A percentile compares a stretch with the other conserved stretches of the same genome.
Conservation (phyloP, 2,329 filamentous ascomycete genomes). For the Aspergillus vadensis region DNA sequence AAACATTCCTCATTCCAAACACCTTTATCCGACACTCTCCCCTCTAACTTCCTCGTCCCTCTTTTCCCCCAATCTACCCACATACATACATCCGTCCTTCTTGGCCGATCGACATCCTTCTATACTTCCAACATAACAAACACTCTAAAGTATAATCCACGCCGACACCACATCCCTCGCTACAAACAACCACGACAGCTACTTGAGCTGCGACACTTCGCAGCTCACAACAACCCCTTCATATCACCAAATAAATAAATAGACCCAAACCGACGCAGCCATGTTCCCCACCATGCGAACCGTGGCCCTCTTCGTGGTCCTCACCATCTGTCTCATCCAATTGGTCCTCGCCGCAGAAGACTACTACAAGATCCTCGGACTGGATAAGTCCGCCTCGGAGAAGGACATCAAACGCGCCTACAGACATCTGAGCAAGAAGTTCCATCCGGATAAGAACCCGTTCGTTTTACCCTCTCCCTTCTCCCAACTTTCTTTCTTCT, state of each 20-base stretch:
- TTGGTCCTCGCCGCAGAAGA: constrained; percentile 47
- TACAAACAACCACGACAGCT: neutral
- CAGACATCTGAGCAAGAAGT: constrained; percentile 88
- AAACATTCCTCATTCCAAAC: neutral
- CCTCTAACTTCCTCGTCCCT: neutral
- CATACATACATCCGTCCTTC: neutral
- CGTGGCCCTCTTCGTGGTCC: constrained; percentile 32
- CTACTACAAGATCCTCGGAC: constrained; percentile 70
- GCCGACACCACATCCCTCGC: neutral
- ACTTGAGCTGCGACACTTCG: neutral
- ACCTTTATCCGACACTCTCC: neutral
- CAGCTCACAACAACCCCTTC: neutral
- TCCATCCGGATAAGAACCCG: constrained; percentile 97
- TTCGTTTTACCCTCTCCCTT: constrained; percentile 50
- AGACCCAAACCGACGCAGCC: neutral
- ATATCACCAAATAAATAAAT: neutral
- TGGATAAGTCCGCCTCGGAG: constrained; percentile 77
- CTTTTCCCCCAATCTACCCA: neutral
- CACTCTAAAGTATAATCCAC: neutral
- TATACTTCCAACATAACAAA: neutral
- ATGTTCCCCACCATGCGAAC: constrained; percentile 35
- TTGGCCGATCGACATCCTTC: neutral
- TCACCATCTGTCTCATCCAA: constrained; percentile 43
- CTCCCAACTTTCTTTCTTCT: neutral
- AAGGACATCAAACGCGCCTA: constrained; percentile 94